phyloP scores from a whole-genome alignment of 1,284 basidiomycete genomes.

The Chalciporus sp. region DNA sequence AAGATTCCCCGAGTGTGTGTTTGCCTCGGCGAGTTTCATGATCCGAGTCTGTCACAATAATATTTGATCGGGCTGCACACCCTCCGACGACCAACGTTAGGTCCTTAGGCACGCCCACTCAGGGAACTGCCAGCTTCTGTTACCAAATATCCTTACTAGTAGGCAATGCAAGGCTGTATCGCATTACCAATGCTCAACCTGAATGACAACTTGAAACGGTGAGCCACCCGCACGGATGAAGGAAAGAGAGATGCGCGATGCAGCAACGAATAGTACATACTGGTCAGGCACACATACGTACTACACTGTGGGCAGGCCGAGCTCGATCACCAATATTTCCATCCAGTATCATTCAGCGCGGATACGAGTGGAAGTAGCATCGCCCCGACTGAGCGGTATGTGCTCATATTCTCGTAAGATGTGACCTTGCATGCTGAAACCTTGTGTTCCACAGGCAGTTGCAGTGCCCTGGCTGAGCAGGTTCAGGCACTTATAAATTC shows the following conservation, averaged over 20 bases:
- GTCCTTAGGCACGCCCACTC: constrained; percentile 1
- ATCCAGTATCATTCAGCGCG: not conserved
- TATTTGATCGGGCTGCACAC: too few species aligned
- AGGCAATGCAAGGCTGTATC: not conserved
- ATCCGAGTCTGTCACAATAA: too few species aligned
- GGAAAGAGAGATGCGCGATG: not conserved
- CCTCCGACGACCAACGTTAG: too few species aligned
- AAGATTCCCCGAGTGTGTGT: too few species aligned
- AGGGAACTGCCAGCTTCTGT: constrained; percentile 9
- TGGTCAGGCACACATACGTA: not conserved
- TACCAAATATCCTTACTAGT: not conserved
- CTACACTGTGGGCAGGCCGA: not conserved
- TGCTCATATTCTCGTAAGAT: not conserved
- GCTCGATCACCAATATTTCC: not conserved
- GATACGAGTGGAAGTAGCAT: not conserved
- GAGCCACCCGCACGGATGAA: not conserved
- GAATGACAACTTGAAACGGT: not conserved
- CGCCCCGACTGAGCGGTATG: not conserved
- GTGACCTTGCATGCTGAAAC: not conserved
- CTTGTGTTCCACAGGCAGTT: not conserved
- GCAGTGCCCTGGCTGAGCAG: not conserved
- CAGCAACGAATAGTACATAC: too few species aligned
- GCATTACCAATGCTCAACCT: not conserved
- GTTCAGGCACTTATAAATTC: not conserved
- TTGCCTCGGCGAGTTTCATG: too few species aligned